Evolutionary conservation across 352 stramenopile genomes (phyloP).

Genomic region (Phytopythium litorale): DNA sequence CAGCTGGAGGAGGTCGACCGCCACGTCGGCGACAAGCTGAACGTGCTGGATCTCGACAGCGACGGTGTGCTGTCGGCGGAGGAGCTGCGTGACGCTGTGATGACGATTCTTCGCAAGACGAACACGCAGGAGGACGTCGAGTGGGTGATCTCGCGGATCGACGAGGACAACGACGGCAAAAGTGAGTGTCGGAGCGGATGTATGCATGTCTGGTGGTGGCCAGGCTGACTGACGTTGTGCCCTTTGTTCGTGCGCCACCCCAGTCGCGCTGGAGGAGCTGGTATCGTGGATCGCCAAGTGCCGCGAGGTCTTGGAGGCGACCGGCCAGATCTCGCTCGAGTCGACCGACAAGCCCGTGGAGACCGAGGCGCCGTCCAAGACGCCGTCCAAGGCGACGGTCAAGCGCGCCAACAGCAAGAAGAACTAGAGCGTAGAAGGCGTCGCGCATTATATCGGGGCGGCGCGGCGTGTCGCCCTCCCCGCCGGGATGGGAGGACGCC

Average conservation of each 20-base stretch:
- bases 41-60: slow-evolving; percentile 96
- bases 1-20: slow-evolving; percentile 94
- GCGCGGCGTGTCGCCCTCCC: not conserved
- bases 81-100: slow-evolving; percentile 94
- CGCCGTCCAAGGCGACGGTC: slow-evolving; percentile 43
- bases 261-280: slow-evolving; percentile 93
- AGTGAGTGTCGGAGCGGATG: slow-evolving; percentile 35
- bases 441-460: not conserved
- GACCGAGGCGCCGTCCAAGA: slow-evolving; percentile 18
- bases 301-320: slow-evolving; percentile 87
- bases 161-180: slow-evolving; percentile 88
- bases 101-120: slow-evolving; percentile 92
- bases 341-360: slow-evolving; percentile 21
- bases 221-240: slow-evolving; percentile 12
- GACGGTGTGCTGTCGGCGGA: slow-evolving; percentile 95
- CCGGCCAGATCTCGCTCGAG: slow-evolving; percentile 67
- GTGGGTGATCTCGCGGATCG: slow-evolving; percentile 92
- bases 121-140: slow-evolving; percentile 95
- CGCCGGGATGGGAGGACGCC: not conserved
- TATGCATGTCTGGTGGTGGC: slow-evolving; percentile 4
- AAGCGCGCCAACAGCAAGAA: slow-evolving; percentile 72
- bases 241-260: slow-evolving; percentile 15
- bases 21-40: slow-evolving; percentile 97
- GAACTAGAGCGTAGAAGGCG: slow-evolving; percentile 30
- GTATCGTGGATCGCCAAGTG: slow-evolving; percentile 85